phyloP scores from a whole-genome alignment of 305 asterid species.

The Salvia sclarea region DNA sequence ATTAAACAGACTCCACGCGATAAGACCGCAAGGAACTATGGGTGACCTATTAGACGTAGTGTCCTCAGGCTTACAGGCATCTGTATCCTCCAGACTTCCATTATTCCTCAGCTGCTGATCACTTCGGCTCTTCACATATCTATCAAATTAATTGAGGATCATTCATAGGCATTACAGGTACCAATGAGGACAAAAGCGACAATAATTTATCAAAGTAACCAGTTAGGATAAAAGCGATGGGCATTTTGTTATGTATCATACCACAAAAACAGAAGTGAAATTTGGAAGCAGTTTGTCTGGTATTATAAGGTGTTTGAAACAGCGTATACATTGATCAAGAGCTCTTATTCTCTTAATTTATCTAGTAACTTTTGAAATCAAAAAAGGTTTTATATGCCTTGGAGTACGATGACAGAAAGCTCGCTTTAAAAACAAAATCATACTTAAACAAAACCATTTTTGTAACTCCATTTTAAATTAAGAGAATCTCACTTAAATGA shows the following conservation, averaged over 20 bases:
- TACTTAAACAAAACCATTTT: too few relatives aligned
- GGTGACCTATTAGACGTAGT: slow-evolving; percentile 33
- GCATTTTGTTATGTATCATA: not conserved
- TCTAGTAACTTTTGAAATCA: not conserved
- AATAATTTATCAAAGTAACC: not conserved
- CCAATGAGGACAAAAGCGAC: not conserved
- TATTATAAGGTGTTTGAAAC: not conserved
- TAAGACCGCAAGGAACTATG: slow-evolving; percentile 91
- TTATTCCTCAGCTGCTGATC: slow-evolving; percentile 72
- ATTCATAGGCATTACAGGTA: not conserved
- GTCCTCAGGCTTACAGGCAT: slow-evolving; percentile 73
- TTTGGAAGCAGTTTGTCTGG: not conserved
- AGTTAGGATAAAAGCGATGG: not conserved
- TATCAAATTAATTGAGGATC: slow-evolving; percentile 25
- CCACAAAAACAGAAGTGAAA: not conserved
- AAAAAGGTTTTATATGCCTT: not conserved
- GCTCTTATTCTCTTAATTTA: not conserved
- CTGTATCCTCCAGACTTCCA: slow-evolving; percentile 35
- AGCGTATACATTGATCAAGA: not conserved
- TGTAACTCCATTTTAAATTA: not conserved
- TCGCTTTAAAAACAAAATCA: not conserved
- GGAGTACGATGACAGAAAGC: too few relatives aligned
- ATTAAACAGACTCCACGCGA: slow-evolving; percentile 89
- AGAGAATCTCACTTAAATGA: not conserved
- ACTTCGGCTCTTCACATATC: slow-evolving; percentile 90